Evolutionary conservation across 139 green algal species (phyloP).

Genomic region (Closterium sp.): DNA sequence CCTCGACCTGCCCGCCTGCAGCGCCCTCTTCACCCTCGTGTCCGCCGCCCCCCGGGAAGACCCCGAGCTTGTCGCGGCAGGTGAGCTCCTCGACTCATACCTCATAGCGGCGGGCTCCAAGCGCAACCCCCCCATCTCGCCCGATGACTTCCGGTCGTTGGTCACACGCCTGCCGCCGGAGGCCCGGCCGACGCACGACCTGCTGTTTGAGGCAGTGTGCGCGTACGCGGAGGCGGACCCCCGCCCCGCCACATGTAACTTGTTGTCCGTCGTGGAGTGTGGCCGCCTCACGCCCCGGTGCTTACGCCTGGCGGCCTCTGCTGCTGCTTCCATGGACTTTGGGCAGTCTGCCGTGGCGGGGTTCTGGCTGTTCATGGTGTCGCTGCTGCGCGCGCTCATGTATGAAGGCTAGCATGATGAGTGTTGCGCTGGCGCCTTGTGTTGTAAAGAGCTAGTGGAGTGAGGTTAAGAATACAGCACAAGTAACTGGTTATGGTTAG

Average conservation of each 20-base stretch:
- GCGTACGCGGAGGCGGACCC: not conserved
- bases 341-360: not conserved
- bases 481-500: too few relatives aligned
- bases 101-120: not conserved
- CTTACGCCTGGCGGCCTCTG: not conserved
- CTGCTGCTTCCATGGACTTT: not conserved
- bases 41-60: not conserved
- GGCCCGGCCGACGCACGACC: not conserved
- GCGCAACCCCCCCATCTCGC: not conserved
- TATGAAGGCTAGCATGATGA: not conserved
- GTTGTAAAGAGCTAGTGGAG: too few relatives aligned
- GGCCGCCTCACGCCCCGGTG: not conserved
- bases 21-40: not conserved
- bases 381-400: not conserved
- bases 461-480: too few relatives aligned
- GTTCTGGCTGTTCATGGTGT: not conserved
- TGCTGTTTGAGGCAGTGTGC: not conserved
- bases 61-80: not conserved
- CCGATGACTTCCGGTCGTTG: not conserved
- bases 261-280: not conserved
- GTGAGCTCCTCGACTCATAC: not conserved
- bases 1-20: not conserved
- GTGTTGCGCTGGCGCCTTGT: too few relatives aligned
- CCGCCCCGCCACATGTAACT: not conserved
- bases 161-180: not conserved